These are phyloP conservation scores for Suillus alpinus DNA, from an alignment of 768 basidiomycete species.

Conservation along the genomic window DNA sequence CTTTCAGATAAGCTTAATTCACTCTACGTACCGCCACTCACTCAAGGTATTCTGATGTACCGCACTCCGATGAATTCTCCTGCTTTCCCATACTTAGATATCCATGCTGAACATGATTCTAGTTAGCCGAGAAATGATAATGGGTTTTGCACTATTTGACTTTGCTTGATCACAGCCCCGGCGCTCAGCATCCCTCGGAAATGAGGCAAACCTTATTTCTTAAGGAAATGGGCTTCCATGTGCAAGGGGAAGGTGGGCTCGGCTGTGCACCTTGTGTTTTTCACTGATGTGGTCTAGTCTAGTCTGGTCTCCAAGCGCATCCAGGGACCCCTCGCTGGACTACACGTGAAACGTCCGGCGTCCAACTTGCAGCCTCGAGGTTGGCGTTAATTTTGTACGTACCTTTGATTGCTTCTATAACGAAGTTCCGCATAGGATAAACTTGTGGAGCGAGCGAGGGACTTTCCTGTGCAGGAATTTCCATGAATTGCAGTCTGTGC, in stretches of 20 bases:
- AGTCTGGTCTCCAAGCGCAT: neutral
- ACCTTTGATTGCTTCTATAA: neutral
- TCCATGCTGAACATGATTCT: neutral
- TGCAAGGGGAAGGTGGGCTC: neutral
- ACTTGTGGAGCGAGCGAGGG: neutral
- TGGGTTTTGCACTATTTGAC: neutral
- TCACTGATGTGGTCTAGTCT: neutral
- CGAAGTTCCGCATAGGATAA: neutral
- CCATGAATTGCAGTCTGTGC: constrained; percentile 1
- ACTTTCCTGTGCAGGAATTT: constrained; percentile 2
- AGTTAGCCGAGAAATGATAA: neutral
- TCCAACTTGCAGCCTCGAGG: constrained; percentile 1
- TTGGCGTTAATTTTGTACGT: constrained; percentile 1
- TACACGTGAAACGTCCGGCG: constrained; percentile 1
- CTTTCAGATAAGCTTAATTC: neutral
- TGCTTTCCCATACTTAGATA: neutral
- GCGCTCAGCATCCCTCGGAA: neutral
- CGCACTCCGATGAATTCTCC: neutral
- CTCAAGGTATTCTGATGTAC: neutral
- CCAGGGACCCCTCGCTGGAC: constrained; percentile 1
- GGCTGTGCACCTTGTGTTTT: constrained; percentile 3
- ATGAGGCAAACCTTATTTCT: constrained; percentile 1
- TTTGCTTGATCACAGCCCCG: neutral
- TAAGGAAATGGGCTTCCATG: constrained; percentile 1
- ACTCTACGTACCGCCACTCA: neutral